Percentiles rank a stretch among this genome's conserved stretches.
Conservation (phyloP, 2,329 filamentous ascomycete species). For the Verticillium dahliae region DNA sequence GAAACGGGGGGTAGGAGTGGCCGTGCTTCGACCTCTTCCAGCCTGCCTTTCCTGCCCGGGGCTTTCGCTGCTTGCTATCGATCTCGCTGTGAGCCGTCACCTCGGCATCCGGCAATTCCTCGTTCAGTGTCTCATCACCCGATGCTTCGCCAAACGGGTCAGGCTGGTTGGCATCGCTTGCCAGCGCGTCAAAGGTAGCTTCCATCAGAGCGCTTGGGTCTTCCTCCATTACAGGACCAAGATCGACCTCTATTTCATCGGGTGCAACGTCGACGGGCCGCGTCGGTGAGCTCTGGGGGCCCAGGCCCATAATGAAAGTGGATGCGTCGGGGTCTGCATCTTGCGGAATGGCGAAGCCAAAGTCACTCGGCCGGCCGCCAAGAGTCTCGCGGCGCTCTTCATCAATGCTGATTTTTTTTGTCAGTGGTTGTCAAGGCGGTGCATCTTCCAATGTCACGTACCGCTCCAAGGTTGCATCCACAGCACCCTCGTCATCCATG, state of each 20-base stretch:
- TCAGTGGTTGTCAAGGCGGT: background rate
- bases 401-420: conserved; percentile 18
- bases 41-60: conserved; percentile 13
- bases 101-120: conserved; percentile 13
- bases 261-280: background rate
- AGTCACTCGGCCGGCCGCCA: conserved; percentile 38
- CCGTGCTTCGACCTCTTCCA: conserved; percentile 64
- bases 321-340: conserved; percentile 37
- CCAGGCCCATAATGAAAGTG: conserved; percentile 41
- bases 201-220: background rate
- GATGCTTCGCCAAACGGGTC: conserved; percentile 3
- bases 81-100: conserved; percentile 9
- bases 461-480: conserved; percentile 36
- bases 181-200: background rate
- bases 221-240: background rate
- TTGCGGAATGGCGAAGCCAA: conserved; percentile 42
- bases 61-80: conserved; percentile 29
- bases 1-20: conserved; percentile 69
- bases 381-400: conserved; percentile 33
- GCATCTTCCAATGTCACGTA: conserved; percentile 14
- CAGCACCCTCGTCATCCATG: conserved; percentile 27
- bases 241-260: conserved; percentile 1
- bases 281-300: conserved; percentile 11
- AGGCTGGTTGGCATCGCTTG: background rate
- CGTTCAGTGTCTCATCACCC: conserved; percentile 17